Conservation (phyloP, 2,329 filamentous ascomycete species). For the Ceratocystis lukuohia region DNA sequence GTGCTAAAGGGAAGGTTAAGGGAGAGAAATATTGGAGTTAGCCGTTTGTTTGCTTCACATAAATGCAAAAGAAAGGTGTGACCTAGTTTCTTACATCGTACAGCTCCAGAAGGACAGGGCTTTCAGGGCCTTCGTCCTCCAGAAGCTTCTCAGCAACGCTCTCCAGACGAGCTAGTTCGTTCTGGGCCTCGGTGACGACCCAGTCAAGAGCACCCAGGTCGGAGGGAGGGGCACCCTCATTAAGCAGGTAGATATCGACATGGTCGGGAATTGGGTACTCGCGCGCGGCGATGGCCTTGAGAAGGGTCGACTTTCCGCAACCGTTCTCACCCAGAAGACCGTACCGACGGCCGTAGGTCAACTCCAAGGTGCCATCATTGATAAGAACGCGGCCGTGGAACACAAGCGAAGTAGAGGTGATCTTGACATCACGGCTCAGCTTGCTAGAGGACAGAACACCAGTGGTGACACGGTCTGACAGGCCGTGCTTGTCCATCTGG, state of each 20-base stretch:
- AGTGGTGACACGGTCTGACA: conserved; percentile 95
- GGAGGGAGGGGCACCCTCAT: conserved; percentile 83
- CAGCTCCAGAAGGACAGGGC: conserved; percentile 76
- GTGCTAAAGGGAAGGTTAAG: conserved; percentile 43
- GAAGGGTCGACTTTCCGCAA: conserved; percentile 94
- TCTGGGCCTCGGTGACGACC: conserved; percentile 90
- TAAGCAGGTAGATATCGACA: conserved; percentile 95
- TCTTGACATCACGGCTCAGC: conserved; percentile 89
- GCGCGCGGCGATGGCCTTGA: conserved; percentile 85
- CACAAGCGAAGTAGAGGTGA: conserved; percentile 81
- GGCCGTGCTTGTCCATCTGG: conserved; percentile 90
- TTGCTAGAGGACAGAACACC: conserved; percentile 81
- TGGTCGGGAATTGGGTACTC: conserved; percentile 94
- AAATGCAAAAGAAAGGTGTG: conserved; percentile 6
- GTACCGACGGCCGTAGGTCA: conserved; percentile 85
- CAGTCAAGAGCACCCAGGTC: conserved; percentile 89
- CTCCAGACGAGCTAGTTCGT: conserved; percentile 82
- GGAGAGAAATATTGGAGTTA: conserved; percentile 21
- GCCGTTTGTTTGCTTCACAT: conserved; percentile 8
- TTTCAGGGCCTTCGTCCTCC: conserved; percentile 84
- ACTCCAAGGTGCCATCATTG: conserved; percentile 83
- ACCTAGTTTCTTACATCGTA: conserved; percentile 61
- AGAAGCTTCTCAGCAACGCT: conserved; percentile 77
- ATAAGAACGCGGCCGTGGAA: conserved; percentile 97
- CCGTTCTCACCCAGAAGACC: conserved; percentile 97